Evolutionary conservation across 140 eudicot genomes (phyloP), one percentile per base, ranked within the genome.

Genomic region (Cichorium intybus): DNA sequence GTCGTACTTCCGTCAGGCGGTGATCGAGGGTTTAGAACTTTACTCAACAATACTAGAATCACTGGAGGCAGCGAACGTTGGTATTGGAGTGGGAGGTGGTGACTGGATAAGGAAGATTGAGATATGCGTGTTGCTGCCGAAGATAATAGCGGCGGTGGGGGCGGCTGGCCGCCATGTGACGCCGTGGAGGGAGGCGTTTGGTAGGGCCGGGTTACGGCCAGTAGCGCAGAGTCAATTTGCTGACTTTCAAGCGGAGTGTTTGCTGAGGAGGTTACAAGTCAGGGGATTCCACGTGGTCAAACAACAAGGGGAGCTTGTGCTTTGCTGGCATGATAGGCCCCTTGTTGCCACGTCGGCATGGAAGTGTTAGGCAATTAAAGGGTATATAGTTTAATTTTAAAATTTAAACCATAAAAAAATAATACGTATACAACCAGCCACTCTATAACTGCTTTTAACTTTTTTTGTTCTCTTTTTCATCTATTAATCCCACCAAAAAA

Each of bases 311-410:
- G 98, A 92, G 92, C 81, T 92, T 96, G 60, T 88, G 96, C 96
- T 92, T 33, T 92, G 96, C 79, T 92, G 98, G 98, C 96, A 88
- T 11, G 92, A 85, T 55, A 77, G 89, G 82, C 85, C 95, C 49
- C 81, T 92, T 0, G 95, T 84, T 41, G 82, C 96, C 84, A 85
- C 96, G 65, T 92, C 98, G 68, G 95, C 87, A 9, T 92, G 98
- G 98, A 87, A 79, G 82, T 79, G 62, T 48, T 92, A 82, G 75
- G 27, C 51, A 9, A 46, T 0, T 29, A 43, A 14, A 43, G 49
- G 18, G 49, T 43, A 43, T 43, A 43, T 43, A 43, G 5, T 15
- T 43, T 3, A 43, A 4, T 43, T 39, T 43, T 14, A 14, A 15
- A 43, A 4, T 43, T 39, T 43, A 43, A 14, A 43, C 18, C 14